Conservation (phyloP, 768 basidiomycete species). For the Piloderma croceum region DNA sequence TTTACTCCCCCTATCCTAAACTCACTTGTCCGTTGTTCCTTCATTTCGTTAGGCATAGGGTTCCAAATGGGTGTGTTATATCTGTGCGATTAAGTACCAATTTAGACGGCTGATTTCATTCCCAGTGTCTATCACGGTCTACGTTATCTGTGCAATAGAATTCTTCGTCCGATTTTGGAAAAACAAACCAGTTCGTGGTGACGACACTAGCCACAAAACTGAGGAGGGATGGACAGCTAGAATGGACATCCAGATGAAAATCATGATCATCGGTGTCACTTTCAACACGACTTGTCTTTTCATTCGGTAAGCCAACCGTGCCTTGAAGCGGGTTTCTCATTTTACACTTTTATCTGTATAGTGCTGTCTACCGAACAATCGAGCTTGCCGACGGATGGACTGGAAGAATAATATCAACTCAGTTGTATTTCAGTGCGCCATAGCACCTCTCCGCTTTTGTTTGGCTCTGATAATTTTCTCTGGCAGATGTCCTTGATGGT, state of each 20-base stretch:
- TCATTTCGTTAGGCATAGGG: too few relatives aligned
- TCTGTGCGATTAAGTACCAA: too few relatives aligned
- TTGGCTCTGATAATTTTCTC: not conserved
- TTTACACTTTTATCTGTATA: conserved; percentile 13
- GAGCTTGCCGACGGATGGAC: conserved; percentile 47
- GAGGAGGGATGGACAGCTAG: too few relatives aligned
- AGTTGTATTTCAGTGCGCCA: conserved; percentile 46
- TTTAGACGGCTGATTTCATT: too few relatives aligned
- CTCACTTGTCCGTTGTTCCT: too few relatives aligned
- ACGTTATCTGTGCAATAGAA: conserved; percentile 37
- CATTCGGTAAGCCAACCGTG: conserved; percentile 35
- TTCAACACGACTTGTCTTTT: conserved; percentile 42
- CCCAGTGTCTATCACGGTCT: conserved; percentile 28
- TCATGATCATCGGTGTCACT: conserved; percentile 29
- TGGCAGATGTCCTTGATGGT: conserved; percentile 20
- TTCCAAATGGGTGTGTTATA: conserved; percentile 16
- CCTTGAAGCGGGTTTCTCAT: too few relatives aligned
- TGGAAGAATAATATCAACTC: conserved; percentile 42
- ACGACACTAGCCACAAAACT: too few relatives aligned
- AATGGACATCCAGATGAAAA: conserved; percentile 19
- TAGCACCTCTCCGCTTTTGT: not conserved
- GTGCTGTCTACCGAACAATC: conserved; percentile 45
- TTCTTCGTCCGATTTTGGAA: conserved; percentile 37
- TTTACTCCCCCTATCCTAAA: too few relatives aligned
- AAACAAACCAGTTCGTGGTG: conserved; percentile 34